phyloP scores from a whole-genome alignment of 768 basidiomycete genomes.

The Amanita subjunquillea region DNA sequence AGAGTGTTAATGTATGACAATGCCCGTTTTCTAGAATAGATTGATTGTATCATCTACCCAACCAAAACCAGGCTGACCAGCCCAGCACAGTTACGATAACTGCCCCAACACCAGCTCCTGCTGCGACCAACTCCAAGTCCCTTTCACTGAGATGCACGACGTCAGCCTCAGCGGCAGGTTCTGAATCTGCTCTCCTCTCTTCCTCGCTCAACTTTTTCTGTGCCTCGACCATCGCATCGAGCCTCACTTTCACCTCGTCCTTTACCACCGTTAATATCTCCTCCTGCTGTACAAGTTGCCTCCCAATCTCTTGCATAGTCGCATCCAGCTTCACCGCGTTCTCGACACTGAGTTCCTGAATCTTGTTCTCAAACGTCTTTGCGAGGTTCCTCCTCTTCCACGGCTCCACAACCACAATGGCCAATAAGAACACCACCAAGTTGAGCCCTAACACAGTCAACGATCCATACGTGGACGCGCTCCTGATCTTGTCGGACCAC shows the following conservation, averaged over 20 bases:
- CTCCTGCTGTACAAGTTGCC: slow-evolving; percentile 39
- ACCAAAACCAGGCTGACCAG: slow-evolving; percentile 13
- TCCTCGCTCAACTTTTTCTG: slow-evolving; percentile 2
- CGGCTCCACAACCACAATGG: slow-evolving; percentile 88
- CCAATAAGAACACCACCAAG: slow-evolving; percentile 80
- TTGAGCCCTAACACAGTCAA: slow-evolving; percentile 82
- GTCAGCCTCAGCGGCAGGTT: not conserved
- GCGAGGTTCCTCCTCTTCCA: slow-evolving; percentile 88
- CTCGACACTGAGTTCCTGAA: slow-evolving; percentile 52
- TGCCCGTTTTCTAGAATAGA: not conserved
- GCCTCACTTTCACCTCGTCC: slow-evolving; percentile 13
- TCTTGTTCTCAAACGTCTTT: slow-evolving; percentile 81
- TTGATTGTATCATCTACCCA: slow-evolving; percentile 15
- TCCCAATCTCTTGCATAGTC: slow-evolving; percentile 36
- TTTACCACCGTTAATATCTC: slow-evolving; percentile 16
- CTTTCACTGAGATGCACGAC: not conserved
- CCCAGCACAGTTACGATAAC: slow-evolving; percentile 24
- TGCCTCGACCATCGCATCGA: slow-evolving; percentile 6
- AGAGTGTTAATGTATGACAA: slow-evolving; percentile 25
- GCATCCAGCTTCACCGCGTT: slow-evolving; percentile 39
- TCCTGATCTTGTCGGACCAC: slow-evolving; percentile 98
- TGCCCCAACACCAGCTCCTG: slow-evolving; percentile 20
- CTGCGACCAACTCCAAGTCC: slow-evolving; percentile 20
- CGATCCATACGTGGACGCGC: slow-evolving; percentile 88
- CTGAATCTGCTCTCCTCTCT: slow-evolving; percentile 1